Base-by-base conservation (phyloP, 805 yeast species). In the Millerago galiae region DNA sequence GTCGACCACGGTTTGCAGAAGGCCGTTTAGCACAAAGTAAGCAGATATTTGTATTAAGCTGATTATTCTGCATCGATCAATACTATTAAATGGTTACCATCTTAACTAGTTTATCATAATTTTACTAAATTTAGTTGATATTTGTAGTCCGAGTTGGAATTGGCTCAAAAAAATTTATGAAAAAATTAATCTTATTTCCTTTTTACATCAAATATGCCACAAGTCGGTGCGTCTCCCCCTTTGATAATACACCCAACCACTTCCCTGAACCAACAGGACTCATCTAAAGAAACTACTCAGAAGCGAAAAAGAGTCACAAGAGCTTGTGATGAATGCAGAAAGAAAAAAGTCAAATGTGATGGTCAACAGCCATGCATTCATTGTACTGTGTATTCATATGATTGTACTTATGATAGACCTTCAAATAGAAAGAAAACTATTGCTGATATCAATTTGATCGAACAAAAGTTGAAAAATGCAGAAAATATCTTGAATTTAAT, bases 371-470 rank as follows among this genome's bases (percentile, higher is more conserved):
- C 91, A 1, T 84, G 95, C 59, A 74, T 77, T 27, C 87, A 81
- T 59, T 88, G 95, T 55, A 79, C 90, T 1, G 93, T 83, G 1
- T 84, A 83, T 60, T 76, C 83, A 14, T 81, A 82, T 60, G 83
- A 77, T 42, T 88, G 96, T 61, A 80, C 95, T 0, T 88, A 88
- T 59, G 86, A 84, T 54, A 89, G 85, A 42, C 59, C 59, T 9
- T 47, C 59, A 13, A 53, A 71, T 42, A 62, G 85, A 38, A 77
- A 75, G 54, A 77, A 55, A 37, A 46, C 53, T 2, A 50, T 48
- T 12, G 54, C 58, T 13, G 67, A 58, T 41, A 49, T 57, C 34
- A 57, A 50, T 45, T 48, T 60, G 26, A 55, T 64, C 10, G 73
- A 69, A 38, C 47, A 61, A 17, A 61, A 62, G 36, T 48, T 68